Base-by-base conservation (phyloP, 2,329 filamentous ascomycete genomes). In the Zelopaecilomyces penicillatus region DNA sequence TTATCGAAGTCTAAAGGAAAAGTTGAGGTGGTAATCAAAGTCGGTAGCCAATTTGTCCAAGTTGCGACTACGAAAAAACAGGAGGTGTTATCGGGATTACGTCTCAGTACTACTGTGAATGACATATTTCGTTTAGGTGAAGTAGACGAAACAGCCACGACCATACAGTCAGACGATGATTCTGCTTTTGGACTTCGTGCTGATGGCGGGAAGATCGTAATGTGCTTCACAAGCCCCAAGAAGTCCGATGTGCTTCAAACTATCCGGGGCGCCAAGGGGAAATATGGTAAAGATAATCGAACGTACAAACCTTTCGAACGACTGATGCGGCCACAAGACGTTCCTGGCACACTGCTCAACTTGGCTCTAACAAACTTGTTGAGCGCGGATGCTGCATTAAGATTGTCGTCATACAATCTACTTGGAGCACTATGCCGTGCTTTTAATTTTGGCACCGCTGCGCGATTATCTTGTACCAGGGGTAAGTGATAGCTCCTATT, bases 1-100 rank as follows among this genome's bases (percentile, higher is more conserved):
- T 65, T 85, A 33, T 85, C 82, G 2, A 82, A 82, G 54, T 81
- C 80, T 2, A 82, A 82, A 53, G 81, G 81, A n/a, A 80, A 82
- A 54, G 80, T 84, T 31, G 81, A 85, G 30, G 82, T 85, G 4
- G 67, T 75, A 29, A 80, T 85, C 56, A 83, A 82, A 59, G 75
- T 85, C 26, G 82, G 82, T 34, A 81, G 73, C 53, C 80, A 84
- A 52, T 85, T 83, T 53, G 77, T 85, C 5, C 82, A 85, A 56
- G 75, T 85, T 32, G 83, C 81, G 3, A 85, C 82, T 4, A 73
- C 74, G 6, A 81, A 82, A 58, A 83, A 82, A 54, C 80, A 84
- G 55, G 82, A 85, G 50, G 75, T 85, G 6, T 71, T 82, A 38
- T 76, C 81, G 12, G 76, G 74, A 5, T 71, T 79, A 48, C 74